These are phyloP conservation scores for Brasenia schreberi DNA, from an alignment of 164 flowering plant species.

Conservation along the genomic window DNA sequence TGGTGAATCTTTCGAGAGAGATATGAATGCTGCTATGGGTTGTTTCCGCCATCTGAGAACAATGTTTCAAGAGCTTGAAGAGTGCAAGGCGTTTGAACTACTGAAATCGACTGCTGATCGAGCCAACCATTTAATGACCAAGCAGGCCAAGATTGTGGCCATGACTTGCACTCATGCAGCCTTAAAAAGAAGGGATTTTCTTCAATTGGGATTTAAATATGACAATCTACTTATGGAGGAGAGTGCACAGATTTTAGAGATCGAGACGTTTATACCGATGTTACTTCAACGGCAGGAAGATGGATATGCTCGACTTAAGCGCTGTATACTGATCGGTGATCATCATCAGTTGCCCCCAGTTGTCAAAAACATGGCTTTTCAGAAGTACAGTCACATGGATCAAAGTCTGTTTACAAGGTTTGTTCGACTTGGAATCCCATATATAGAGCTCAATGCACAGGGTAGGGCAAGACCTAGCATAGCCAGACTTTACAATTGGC, in stretches of 20 bases:
- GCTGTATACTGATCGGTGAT: slow-evolving; percentile 97
- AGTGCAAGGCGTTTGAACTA: slow-evolving; percentile 95
- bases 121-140: slow-evolving; percentile 93
- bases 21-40: slow-evolving; percentile 91
- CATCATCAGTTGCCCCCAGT: slow-evolving; percentile 99
- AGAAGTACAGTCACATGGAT: slow-evolving; percentile 99
- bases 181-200: slow-evolving; percentile 91
- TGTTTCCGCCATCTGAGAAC: slow-evolving; percentile 88
- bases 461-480: slow-evolving; percentile 96
- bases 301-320: slow-evolving; percentile 91
- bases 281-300: slow-evolving; percentile 96
- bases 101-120: slow-evolving; percentile 95
- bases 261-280: slow-evolving; percentile 98
- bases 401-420: slow-evolving; percentile 95
- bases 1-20: slow-evolving; percentile 77
- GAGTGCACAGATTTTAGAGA: slow-evolving; percentile 97
- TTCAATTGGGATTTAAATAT: slow-evolving; percentile 84
- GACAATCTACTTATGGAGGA: slow-evolving; percentile 98
- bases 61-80: slow-evolving; percentile 94
- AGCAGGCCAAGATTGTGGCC: slow-evolving; percentile 97
- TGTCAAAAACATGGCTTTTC: slow-evolving; percentile 99
- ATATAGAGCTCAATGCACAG: slow-evolving; percentile 97
- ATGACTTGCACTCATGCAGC: slow-evolving; percentile 99
- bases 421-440: slow-evolving; percentile 93
- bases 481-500: slow-evolving; percentile 91